Percentiles rank a stretch among this genome's conserved stretches.
Conservation (phyloP, 2,329 filamentous ascomycete species). For the Talaromyces sp. region DNA sequence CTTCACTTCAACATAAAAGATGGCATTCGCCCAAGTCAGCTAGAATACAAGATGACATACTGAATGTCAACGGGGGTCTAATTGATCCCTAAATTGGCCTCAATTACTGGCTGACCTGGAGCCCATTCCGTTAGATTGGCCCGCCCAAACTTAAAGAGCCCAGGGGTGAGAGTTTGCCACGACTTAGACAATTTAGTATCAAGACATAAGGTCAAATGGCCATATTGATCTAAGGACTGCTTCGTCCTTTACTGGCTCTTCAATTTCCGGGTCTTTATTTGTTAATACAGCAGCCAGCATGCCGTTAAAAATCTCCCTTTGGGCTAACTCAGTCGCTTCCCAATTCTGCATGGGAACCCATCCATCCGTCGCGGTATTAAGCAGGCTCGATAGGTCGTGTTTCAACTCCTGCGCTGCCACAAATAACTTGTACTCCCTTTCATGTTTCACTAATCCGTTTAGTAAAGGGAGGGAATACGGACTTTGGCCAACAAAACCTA, state of each 20-base stretch:
- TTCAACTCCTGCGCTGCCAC: conserved; percentile 27
- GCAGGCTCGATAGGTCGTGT: conserved; percentile 23
- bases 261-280: conserved; percentile 24
- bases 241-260: conserved; percentile 31
- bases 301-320: conserved; percentile 26
- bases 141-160: too few species aligned
- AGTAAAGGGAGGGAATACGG: conserved; percentile 23
- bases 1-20: too few species aligned
- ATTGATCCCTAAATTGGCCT: too few species aligned
- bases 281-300: conserved; percentile 27
- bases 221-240: conserved; percentile 29
- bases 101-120: too few species aligned
- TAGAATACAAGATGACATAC: too few species aligned
- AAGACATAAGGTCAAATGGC: conserved; percentile 25
- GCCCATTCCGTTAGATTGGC: too few species aligned
- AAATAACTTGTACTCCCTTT: conserved; percentile 28
- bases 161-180: background rate
- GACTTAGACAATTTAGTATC: background rate
- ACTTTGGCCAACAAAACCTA: conserved; percentile 33
- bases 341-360: conserved; percentile 33
- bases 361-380: conserved; percentile 30
- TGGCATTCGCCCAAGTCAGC: too few species aligned
- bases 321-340: conserved; percentile 25
- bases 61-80: too few species aligned
- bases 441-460: conserved; percentile 24